phyloP scores from a whole-genome alignment of 768 basidiomycete species.

The Cystofilobasidium capitatum region DNA sequence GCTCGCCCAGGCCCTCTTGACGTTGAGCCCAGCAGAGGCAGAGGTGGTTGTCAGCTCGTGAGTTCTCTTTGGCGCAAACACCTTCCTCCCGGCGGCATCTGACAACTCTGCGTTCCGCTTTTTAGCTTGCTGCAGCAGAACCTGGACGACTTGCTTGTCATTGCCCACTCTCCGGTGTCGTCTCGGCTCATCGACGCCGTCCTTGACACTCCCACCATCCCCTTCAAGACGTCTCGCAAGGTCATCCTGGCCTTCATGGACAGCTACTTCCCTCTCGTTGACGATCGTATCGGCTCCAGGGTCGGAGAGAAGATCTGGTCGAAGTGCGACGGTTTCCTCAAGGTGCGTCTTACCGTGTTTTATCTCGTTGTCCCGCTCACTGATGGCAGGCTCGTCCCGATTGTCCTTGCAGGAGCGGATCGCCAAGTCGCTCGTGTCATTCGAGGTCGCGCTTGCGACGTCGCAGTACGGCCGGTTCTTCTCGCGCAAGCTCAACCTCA shows the following conservation, averaged over 20 bases:
- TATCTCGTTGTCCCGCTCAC: slow-evolving; percentile 12
- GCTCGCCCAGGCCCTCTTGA: slow-evolving; percentile 72
- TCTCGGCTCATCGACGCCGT: slow-evolving; percentile 68
- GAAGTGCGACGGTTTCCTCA: slow-evolving; percentile 82
- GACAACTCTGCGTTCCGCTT: not conserved
- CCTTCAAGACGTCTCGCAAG: slow-evolving; percentile 36
- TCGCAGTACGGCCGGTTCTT: slow-evolving; percentile 86
- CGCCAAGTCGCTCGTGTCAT: slow-evolving; percentile 62
- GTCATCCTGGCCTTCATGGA: slow-evolving; percentile 66
- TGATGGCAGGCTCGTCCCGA: not conserved
- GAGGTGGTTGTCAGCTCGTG: slow-evolving; percentile 62
- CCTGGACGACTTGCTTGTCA: slow-evolving; percentile 49
- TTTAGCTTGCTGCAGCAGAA: not conserved
- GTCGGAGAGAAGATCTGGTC: slow-evolving; percentile 87
- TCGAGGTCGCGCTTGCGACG: slow-evolving; percentile 60
- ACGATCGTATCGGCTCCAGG: slow-evolving; percentile 82
- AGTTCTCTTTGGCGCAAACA: slow-evolving; percentile 20
- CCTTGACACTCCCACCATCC: slow-evolving; percentile 58
- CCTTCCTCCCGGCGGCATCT: not conserved
- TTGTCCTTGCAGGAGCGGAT: slow-evolving; percentile 68
- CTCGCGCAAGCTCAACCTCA: slow-evolving; percentile 62
- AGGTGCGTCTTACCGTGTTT: slow-evolving; percentile 46
- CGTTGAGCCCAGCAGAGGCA: slow-evolving; percentile 49
- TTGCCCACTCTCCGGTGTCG: slow-evolving; percentile 58
- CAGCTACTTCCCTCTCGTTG: slow-evolving; percentile 67